These are phyloP conservation scores for Vachellia pachyceras DNA, from an alignment of 306 rosid species.

Conservation along the genomic window DNA sequence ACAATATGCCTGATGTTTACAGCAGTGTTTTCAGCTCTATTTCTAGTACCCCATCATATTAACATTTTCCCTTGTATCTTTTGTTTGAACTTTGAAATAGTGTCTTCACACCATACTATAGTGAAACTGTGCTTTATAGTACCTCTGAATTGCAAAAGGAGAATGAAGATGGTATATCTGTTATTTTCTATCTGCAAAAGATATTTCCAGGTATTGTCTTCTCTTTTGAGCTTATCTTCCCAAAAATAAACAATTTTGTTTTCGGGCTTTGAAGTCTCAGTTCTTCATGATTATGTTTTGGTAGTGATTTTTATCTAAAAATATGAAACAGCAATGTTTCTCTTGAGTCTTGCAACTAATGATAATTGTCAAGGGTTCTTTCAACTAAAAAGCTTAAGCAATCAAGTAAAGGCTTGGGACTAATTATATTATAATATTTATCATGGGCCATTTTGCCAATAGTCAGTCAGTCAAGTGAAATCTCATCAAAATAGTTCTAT, in stretches of 20 bases:
- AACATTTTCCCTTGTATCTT: slow-evolving; percentile 20
- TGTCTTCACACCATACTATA: slow-evolving; percentile 98
- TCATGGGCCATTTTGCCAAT: neutral
- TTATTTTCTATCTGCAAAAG: slow-evolving; percentile 94
- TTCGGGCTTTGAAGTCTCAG: slow-evolving; percentile 4
- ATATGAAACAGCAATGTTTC: neutral
- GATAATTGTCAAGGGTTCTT: neutral
- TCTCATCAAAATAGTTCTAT: neutral
- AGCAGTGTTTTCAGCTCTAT: neutral
- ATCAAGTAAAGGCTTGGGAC: neutral
- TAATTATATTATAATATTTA: neutral
- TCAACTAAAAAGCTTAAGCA: neutral
- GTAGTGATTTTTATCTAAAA: neutral
- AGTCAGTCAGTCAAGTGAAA: neutral
- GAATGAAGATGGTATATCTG: slow-evolving; percentile 95
- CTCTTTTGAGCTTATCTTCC: neutral
- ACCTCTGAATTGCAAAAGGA: slow-evolving; percentile 80
- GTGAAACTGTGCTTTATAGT: slow-evolving; percentile 94
- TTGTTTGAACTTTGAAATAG: slow-evolving; percentile 59
- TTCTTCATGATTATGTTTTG: neutral
- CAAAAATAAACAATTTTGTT: neutral
- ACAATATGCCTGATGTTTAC: slow-evolving; percentile 29
- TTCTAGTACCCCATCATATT: slow-evolving; percentile 1
- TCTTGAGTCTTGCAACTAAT: neutral
- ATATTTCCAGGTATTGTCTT: slow-evolving; percentile 86